Conservation (phyloP, 2,329 filamentous ascomycete genomes). For the Pseudonectria buxi region DNA sequence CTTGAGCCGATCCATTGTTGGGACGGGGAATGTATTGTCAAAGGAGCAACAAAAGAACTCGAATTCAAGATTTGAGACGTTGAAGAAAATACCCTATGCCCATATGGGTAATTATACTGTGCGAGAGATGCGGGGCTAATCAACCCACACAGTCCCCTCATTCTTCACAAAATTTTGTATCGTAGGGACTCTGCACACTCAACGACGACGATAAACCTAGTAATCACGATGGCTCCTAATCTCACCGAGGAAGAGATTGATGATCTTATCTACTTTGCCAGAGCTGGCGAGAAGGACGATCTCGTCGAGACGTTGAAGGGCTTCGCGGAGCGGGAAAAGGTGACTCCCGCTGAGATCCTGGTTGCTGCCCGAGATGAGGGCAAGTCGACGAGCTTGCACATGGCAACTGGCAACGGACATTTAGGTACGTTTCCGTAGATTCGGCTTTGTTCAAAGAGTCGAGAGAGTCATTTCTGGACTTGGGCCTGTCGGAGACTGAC, state of each 20-base stretch:
- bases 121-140: constrained; percentile 28
- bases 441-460: fast-evolving
- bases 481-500: constrained; percentile 1
- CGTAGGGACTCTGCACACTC: constrained; percentile 4
- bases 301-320: constrained; percentile 53
- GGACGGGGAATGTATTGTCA: no score
- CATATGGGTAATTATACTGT: constrained; percentile 20
- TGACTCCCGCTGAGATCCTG: constrained; percentile 57
- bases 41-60: neutral
- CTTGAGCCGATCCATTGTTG: no score
- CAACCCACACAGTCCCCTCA: constrained; percentile 34
- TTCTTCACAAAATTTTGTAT: constrained; percentile 26
- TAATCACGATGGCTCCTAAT: constrained; percentile 38
- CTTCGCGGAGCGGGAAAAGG: constrained; percentile 56
- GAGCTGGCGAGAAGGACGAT: constrained; percentile 67
- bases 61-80: no score
- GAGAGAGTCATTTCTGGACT: neutral
- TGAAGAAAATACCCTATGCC: constrained; percentile 17
- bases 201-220: constrained; percentile 5
- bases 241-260: constrained; percentile 77
- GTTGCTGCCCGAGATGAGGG: constrained; percentile 64
- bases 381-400: constrained; percentile 80
- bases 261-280: constrained; percentile 83
- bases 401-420: constrained; percentile 88
- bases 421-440: constrained; percentile 45